Percentiles rank a stretch among this genome's conserved stretches.
phyloP scores from a whole-genome alignment of 805 yeast species.

The Lachancea fermentati region DNA sequence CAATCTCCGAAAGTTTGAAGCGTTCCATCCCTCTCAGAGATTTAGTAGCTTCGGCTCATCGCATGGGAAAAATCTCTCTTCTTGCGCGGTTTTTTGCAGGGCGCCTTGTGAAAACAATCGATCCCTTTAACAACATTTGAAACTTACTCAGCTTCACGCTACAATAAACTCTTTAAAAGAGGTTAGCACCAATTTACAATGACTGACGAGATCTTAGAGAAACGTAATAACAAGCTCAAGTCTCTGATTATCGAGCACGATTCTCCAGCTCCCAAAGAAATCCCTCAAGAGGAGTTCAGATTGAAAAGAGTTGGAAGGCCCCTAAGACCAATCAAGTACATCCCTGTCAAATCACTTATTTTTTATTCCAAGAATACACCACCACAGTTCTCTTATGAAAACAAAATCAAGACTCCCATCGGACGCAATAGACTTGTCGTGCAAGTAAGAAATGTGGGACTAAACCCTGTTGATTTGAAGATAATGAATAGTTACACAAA shows the following conservation, averaged over 20 bases:
- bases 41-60: too few relatives aligned
- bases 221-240: constrained; percentile 21
- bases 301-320: constrained; percentile 41
- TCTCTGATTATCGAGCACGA: constrained; percentile 15
- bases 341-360: constrained; percentile 44
- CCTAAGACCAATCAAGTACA: constrained; percentile 44
- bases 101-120: background rate
- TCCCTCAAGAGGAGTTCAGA: constrained; percentile 17
- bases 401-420: constrained; percentile 46
- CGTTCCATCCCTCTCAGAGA: too few relatives aligned
- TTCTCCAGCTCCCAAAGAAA: constrained; percentile 25
- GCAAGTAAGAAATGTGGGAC: constrained; percentile 51
- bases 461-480: constrained; percentile 63
- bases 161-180: background rate
- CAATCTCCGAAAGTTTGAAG: too few relatives aligned
- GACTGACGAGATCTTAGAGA: constrained; percentile 14
- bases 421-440: constrained; percentile 46
- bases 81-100: background rate
- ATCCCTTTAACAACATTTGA: too few relatives aligned
- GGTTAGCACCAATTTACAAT: constrained; percentile 2
- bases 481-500: constrained; percentile 50
- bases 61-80: too few relatives aligned
- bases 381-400: constrained; percentile 46
- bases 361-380: constrained; percentile 37
- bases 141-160: background rate